A percentile compares a stretch with the other conserved stretches of the same genome.
These are phyloP conservation scores for Hypoxylon cercidicola DNA, from an alignment of 495 filamentous ascomycete genomes.

Conservation along the genomic window DNA sequence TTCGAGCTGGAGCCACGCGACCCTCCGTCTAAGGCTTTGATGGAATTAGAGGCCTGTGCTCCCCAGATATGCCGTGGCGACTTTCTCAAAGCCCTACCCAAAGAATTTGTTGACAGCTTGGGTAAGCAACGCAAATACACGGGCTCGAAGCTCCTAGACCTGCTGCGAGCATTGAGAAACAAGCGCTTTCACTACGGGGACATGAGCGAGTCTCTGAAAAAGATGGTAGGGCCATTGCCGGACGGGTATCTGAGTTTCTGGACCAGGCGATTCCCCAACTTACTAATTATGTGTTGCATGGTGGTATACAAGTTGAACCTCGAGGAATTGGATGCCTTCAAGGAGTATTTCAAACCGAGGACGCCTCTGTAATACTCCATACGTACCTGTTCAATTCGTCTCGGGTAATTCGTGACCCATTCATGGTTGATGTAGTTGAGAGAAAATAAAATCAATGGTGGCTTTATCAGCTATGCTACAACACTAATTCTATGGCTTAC, in stretches of 20 bases:
- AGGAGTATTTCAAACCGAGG: slow-evolving; percentile 70
- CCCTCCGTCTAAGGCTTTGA: slow-evolving; percentile 74
- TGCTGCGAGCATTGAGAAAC: slow-evolving; percentile 90
- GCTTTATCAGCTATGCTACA: no score
- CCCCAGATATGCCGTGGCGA: slow-evolving; percentile 61
- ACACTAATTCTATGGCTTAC: no score
- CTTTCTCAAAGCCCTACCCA: slow-evolving; percentile 80
- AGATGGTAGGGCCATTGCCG: slow-evolving; percentile 80
- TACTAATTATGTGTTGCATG: slow-evolving; percentile 83
- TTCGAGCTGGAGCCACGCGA: slow-evolving; percentile 92
- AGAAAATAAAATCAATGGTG: no score
- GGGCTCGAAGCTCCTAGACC: slow-evolving; percentile 80
- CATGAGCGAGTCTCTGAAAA: slow-evolving; percentile 81
- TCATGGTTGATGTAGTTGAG: no score
- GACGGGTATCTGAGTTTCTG: slow-evolving; percentile 91
- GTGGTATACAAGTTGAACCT: slow-evolving; percentile 73
- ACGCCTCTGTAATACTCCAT: slow-evolving; percentile 35
- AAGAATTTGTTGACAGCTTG: slow-evolving; percentile 82
- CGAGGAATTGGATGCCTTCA: slow-evolving; percentile 76
- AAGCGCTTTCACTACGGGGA: slow-evolving; percentile 96
- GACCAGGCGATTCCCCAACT: slow-evolving; percentile 79
- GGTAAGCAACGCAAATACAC: slow-evolving; percentile 97
- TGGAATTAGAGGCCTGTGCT: slow-evolving; percentile 61
- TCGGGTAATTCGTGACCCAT: no score
- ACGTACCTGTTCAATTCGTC: not conserved